phyloP scores from a whole-genome alignment of 2,329 filamentous ascomycete species.

The Aureobasidium namibiae region DNA sequence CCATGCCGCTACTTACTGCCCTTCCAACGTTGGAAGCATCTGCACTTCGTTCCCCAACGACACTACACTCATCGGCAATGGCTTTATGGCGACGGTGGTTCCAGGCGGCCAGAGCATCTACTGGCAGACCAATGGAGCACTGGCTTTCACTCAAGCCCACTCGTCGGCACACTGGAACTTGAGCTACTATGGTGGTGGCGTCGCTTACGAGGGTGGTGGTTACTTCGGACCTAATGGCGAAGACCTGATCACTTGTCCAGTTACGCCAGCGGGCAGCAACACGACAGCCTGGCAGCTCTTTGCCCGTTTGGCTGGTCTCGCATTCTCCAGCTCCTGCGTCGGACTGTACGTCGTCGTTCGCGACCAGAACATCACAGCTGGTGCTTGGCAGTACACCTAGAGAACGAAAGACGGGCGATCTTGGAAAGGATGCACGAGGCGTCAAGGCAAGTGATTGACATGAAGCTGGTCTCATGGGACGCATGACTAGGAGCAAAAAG shows the following conservation, averaged over 20 bases:
- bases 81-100: constrained; percentile 14
- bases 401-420: not conserved
- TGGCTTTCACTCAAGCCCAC: constrained; percentile 19
- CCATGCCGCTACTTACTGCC: constrained; percentile 15
- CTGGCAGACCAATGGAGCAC: constrained; percentile 16
- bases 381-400: constrained; percentile 18
- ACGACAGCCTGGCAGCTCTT: constrained; percentile 15
- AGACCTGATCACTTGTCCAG: constrained; percentile 18
- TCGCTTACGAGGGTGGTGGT: constrained; percentile 16
- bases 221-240: constrained; percentile 16
- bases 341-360: constrained; percentile 12
- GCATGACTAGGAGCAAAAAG: not conserved
- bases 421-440: not conserved
- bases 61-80: constrained; percentile 14
- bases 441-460: not conserved
- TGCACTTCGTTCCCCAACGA: constrained; percentile 10
- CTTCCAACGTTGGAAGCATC: constrained; percentile 9
- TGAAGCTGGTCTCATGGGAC: not conserved
- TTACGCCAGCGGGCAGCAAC: not conserved
- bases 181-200: constrained; percentile 12
- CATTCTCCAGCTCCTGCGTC: constrained; percentile 11
- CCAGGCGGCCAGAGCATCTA: constrained; percentile 20
- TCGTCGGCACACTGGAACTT: constrained; percentile 12
- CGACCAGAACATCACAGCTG: constrained; percentile 8
- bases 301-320: constrained; percentile 12